A percentile compares a stretch with the other conserved stretches of the same genome.
These are phyloP conservation scores for Magnusiomyces tetraspermus DNA, from an alignment of 1,139 yeast species.

Conservation along the genomic window DNA sequence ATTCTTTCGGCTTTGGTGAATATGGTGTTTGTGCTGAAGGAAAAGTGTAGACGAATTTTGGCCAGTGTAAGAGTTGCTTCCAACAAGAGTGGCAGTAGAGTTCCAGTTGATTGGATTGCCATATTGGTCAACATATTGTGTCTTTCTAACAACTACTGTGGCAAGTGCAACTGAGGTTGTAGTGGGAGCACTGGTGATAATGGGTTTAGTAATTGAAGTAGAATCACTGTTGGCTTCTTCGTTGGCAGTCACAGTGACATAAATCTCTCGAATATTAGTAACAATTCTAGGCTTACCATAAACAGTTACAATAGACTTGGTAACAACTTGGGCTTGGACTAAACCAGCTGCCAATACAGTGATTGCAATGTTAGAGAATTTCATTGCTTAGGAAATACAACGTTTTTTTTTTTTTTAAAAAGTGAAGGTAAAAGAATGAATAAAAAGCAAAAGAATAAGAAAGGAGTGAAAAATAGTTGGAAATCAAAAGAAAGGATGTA, in stretches of 20 bases:
- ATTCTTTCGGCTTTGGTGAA: too few species aligned
- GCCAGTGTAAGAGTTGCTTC: conserved; percentile 3
- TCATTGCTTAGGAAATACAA: neutral
- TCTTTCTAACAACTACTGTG: conserved; percentile 5
- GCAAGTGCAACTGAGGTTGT: neutral
- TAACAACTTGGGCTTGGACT: neutral
- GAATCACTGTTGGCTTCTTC: neutral
- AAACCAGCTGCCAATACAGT: neutral
- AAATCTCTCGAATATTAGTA: conserved; percentile 6
- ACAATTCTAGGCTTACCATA: conserved; percentile 2
- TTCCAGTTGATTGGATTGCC: conserved; percentile 11
- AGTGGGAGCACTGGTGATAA: conserved; percentile 3
- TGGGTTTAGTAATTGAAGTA: neutral
- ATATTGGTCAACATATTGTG: conserved; percentile 14
- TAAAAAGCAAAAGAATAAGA: neutral
- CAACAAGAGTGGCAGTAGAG: too few species aligned
- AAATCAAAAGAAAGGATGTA: neutral
- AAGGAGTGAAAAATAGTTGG: neutral
- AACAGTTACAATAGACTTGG: conserved; percentile 2
- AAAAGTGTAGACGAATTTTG: conserved; percentile 2
- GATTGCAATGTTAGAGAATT: neutral
- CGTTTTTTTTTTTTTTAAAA: too few species aligned
- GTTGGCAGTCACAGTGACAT: conserved; percentile 9
- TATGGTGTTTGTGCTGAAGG: neutral
- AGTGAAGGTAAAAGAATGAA: neutral